These are phyloP conservation scores for Platismatia glauca DNA, from an alignment of 495 filamentous ascomycete genomes.

Conservation along the genomic window DNA sequence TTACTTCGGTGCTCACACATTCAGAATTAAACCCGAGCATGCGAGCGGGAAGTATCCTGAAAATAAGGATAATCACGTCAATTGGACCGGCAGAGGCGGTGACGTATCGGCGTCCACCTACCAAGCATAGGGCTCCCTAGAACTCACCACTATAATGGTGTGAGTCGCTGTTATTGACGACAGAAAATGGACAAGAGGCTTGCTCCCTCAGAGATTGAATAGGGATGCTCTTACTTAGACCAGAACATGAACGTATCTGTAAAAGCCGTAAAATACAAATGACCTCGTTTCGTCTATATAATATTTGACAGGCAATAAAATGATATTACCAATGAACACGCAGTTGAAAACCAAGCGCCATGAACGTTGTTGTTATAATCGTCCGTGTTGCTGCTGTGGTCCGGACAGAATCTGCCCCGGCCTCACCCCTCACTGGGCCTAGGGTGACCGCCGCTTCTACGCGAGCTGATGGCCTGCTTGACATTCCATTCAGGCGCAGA, in stretches of 20 bases:
- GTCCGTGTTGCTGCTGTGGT: no score
- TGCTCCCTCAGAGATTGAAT: conserved; percentile 5
- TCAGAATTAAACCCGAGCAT: conserved; percentile 88
- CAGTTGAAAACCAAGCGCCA: neutral
- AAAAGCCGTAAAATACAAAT: conserved; percentile 1
- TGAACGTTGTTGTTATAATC: neutral
- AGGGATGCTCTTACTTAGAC: conserved; percentile 5
- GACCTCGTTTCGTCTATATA: neutral
- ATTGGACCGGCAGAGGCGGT: conserved; percentile 98
- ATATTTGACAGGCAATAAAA: neutral
- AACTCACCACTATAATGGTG: neutral
- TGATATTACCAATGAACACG: neutral
- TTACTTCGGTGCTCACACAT: conserved; percentile 99
- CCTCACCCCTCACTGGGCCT: no score
- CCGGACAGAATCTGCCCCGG: no score
- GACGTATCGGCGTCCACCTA: conserved; percentile 96
- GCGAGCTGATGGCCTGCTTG: no score
- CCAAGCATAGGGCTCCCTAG: conserved; percentile 59
- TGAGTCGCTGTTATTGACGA: neutral
- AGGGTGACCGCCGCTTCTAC: no score
- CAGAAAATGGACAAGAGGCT: neutral
- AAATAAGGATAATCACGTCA: conserved; percentile 91
- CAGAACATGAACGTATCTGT: conserved; percentile 8
- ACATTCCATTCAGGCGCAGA: no score
- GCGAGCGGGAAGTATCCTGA: conserved; percentile 76